These are phyloP conservation scores for Hymenoscyphus scutula DNA, from an alignment of 2,329 filamentous ascomycete genomes.

Conservation along the genomic window DNA sequence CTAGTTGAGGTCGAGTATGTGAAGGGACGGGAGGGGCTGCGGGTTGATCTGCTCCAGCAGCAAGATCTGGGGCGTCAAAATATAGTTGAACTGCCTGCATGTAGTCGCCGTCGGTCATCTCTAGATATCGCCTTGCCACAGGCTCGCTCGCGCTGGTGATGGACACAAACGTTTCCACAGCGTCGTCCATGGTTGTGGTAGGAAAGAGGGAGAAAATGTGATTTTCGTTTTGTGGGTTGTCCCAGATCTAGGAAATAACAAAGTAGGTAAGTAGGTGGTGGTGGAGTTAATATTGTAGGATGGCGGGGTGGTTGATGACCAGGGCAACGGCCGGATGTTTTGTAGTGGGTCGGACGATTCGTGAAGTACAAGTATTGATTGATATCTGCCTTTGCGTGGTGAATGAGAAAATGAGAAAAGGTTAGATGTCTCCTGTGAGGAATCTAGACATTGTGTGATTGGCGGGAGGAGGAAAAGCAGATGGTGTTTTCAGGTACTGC, in stretches of 20 bases:
- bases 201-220: background rate
- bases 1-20: conserved; percentile 29
- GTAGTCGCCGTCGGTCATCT: conserved; percentile 79
- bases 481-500: background rate
- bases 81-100: conserved; percentile 86
- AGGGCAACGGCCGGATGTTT: background rate
- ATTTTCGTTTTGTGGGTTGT: background rate
- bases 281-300: background rate
- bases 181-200: conserved; percentile 45
- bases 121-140: conserved; percentile 78
- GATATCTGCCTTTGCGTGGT: background rate
- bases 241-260: background rate
- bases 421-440: background rate
- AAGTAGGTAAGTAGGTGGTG: background rate
- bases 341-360: no score
- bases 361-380: no score
- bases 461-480: background rate
- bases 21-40: conserved; percentile 32
- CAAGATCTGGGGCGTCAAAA: conserved; percentile 81
- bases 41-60: conserved; percentile 25
- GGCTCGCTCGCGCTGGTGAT: conserved; percentile 75
- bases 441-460: background rate
- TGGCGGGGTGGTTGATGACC: background rate
- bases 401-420: background rate
- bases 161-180: conserved; percentile 70